Conservation (phyloP, 2,329 filamentous ascomycete species). For the Trichoderma endophyticum region DNA sequence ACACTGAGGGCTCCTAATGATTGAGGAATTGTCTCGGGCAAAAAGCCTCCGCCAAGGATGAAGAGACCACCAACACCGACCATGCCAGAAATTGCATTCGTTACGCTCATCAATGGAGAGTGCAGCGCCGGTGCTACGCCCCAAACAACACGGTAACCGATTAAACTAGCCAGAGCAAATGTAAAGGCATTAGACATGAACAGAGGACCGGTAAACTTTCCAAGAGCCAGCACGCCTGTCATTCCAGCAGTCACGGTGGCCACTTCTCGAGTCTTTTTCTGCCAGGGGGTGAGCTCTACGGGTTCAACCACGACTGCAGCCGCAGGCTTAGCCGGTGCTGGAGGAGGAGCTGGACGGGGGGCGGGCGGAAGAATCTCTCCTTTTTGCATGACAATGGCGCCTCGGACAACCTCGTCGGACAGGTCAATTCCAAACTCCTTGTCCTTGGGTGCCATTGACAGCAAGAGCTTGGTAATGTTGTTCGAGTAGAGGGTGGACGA, state of each 20-base stretch:
- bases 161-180: constrained; percentile 77
- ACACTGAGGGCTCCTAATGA: constrained; percentile 75
- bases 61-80: constrained; percentile 86
- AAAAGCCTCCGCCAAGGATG: constrained; percentile 77
- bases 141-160: constrained; percentile 88
- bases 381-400: constrained; percentile 76
- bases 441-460: constrained; percentile 75
- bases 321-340: constrained; percentile 45
- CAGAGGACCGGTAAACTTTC: constrained; percentile 74
- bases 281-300: constrained; percentile 74
- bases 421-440: constrained; percentile 79
- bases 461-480: constrained; percentile 84
- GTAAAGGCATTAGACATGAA: constrained; percentile 90
- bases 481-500: constrained; percentile 89
- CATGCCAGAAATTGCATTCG: constrained; percentile 90
- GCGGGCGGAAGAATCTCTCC: constrained; percentile 74
- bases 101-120: constrained; percentile 88
- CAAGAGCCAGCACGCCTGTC: constrained; percentile 69
- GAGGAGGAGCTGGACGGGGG: constrained; percentile 61
- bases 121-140: constrained; percentile 80
- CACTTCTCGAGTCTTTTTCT: constrained; percentile 74
- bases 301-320: constrained; percentile 48
- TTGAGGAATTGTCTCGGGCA: constrained; percentile 77
- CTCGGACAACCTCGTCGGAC: constrained; percentile 79
- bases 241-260: constrained; percentile 72